phyloP scores from a whole-genome alignment of 2,329 filamentous ascomycete genomes.

The Magnaporthiopsis incrustans region DNA sequence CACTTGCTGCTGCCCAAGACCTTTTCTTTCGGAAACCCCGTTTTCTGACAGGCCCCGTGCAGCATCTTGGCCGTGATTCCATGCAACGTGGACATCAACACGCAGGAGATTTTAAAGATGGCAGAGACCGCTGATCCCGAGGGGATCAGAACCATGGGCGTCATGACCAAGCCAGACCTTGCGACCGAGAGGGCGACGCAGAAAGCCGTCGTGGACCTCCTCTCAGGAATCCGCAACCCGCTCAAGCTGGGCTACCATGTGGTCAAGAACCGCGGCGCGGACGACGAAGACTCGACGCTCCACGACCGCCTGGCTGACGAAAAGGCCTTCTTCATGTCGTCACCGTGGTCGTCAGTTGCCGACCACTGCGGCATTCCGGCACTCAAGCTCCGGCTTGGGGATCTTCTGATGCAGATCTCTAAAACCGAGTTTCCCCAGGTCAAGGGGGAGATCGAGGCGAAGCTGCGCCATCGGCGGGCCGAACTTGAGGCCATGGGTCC shows the following conservation, averaged over 20 bases:
- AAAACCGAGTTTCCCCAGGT: slow-evolving; percentile 30
- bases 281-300: slow-evolving; percentile 27
- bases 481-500: slow-evolving; percentile 23
- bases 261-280: slow-evolving; percentile 38
- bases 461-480: slow-evolving; percentile 10
- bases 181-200: slow-evolving; percentile 32
- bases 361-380: slow-evolving; percentile 25
- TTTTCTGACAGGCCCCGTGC: no score
- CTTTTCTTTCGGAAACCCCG: no score
- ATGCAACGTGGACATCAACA: slow-evolving; percentile 28
- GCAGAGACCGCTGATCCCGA: slow-evolving; percentile 29
- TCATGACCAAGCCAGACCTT: slow-evolving; percentile 54
- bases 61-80: slow-evolving; percentile 31
- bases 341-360: slow-evolving; percentile 26
- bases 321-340: slow-evolving; percentile 26
- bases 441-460: slow-evolving; percentile 18
- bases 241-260: slow-evolving; percentile 40
- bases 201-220: slow-evolving; percentile 30
- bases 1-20: no score
- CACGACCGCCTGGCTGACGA: slow-evolving; percentile 25
- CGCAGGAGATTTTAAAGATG: slow-evolving; percentile 29
- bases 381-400: slow-evolving; percentile 26
- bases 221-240: slow-evolving; percentile 29
- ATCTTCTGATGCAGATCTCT: slow-evolving; percentile 32
- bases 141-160: slow-evolving; percentile 34